Base-by-base conservation (phyloP, 495 filamentous ascomycete genomes). In the Cairneyella variabilis region DNA sequence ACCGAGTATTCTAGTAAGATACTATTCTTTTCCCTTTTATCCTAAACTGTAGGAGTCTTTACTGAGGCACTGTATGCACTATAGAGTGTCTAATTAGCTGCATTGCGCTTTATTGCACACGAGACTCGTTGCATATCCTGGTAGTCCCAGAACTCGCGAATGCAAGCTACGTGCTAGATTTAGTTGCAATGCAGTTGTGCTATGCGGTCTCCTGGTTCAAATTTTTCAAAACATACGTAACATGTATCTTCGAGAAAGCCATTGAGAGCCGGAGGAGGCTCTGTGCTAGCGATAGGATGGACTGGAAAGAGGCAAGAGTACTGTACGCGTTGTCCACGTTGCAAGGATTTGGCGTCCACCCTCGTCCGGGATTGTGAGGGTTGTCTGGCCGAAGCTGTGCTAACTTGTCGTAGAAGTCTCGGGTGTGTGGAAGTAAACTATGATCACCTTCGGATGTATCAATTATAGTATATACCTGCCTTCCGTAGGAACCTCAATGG, bases 381-480 rank as follows among this genome's bases (percentile, higher is more conserved):
- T 44, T 20, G 10, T 32, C 3, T 2, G 14, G 14, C 32, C n/a
- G 12, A 0, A 57, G 20, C 2, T n/a, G n/a, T 10, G 44, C 25
- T 1, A 56, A 17, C 7, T 25, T 0, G 2, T n/a, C 2, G 27
- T 57, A 46, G 40, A 57, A 52, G 7, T 3, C 18, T 30, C 1
- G 0, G 25, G 51, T 56, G 14, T 21, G 20, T 20, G 27, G 10
- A 4, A 20, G 8, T 2, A 32, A 36, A 16, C 26, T 42, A 5
- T 18, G 11, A n/a, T 8, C 17, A 22, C 11, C 20, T 5, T 17
- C 14, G 3, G 20, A 49, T 58, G 26, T 58, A 36, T 16, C 41
- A 28, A n/a, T 48, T n/a, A 23, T 6, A 26, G 21, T 58, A 58
- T 18, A 58, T 25, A 32, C 53, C 41, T 28, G 48, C 43, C 43